These are phyloP conservation scores for Prunus kanzakura DNA, from an alignment of 306 rosid species.

Conservation along the genomic window DNA sequence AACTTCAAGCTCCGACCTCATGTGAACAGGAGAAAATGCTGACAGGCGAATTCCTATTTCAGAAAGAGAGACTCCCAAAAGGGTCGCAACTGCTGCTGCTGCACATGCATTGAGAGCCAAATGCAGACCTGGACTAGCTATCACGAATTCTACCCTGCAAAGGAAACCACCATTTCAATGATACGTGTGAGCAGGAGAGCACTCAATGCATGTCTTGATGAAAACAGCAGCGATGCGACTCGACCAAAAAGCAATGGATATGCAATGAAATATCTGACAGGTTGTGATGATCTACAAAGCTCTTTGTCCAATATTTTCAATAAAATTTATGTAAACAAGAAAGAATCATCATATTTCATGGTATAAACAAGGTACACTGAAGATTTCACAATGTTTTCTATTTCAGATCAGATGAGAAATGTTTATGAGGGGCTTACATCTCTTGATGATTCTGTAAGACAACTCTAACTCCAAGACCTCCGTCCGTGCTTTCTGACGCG, in stretches of 20 bases:
- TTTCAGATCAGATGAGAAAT: neutral
- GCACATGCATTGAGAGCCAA: constrained; percentile 32
- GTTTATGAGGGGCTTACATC: constrained; percentile 18
- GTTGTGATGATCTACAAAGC: neutral
- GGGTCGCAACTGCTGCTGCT: constrained; percentile 35
- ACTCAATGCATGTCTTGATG: neutral
- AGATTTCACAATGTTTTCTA: neutral
- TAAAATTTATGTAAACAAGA: neutral
- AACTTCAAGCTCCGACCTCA: constrained; percentile 28
- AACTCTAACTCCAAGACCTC: constrained; percentile 28
- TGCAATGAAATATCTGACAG: neutral
- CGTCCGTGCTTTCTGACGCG: constrained; percentile 13
- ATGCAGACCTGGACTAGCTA: constrained; percentile 33
- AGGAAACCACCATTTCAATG: neutral
- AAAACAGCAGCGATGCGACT: neutral
- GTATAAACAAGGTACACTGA: neutral
- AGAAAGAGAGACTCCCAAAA: constrained; percentile 23
- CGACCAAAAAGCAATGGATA: neutral
- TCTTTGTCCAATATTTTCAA: neutral
- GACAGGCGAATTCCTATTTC: constrained; percentile 20
- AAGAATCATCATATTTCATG: neutral
- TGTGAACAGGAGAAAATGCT: constrained; percentile 18
- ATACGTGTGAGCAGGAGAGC: neutral
- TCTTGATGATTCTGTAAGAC: constrained; percentile 20
- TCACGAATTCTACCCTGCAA: constrained; percentile 22